These are phyloP conservation scores for Lunasporangiospora selenospora DNA, from an alignment of 192 early-diverging fungal genomes.

Conservation along the genomic window DNA sequence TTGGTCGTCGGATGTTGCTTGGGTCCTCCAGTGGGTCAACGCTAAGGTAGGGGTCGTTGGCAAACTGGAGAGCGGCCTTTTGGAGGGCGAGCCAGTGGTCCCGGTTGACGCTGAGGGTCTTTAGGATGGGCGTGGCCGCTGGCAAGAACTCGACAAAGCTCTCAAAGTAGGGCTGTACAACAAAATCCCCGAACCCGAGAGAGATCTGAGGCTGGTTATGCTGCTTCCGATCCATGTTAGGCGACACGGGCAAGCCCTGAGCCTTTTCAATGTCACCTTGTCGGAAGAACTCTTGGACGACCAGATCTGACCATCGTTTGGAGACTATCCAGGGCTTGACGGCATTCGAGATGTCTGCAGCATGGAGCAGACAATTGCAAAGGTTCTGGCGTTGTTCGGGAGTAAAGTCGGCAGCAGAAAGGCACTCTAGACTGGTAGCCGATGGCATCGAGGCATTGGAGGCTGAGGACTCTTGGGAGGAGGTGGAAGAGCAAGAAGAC, in stretches of 20 bases:
- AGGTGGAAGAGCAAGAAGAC: slow-evolving; percentile 22
- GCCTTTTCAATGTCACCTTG: slow-evolving; percentile 83
- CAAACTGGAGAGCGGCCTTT: slow-evolving; percentile 2
- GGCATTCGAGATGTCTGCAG: slow-evolving; percentile 86
- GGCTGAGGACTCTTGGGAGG: slow-evolving; percentile 23
- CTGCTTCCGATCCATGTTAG: slow-evolving; percentile 81
- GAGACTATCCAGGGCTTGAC: slow-evolving; percentile 80
- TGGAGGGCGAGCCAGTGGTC: slow-evolving; percentile 53
- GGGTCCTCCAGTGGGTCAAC: too few relatives aligned
- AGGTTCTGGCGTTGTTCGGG: slow-evolving; percentile 63
- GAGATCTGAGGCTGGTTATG: slow-evolving; percentile 72
- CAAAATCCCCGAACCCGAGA: slow-evolving; percentile 80
- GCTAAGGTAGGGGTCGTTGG: slow-evolving; percentile 1
- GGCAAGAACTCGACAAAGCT: slow-evolving; percentile 75
- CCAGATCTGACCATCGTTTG: slow-evolving; percentile 84
- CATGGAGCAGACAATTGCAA: slow-evolving; percentile 73
- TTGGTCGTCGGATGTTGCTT: too few relatives aligned
- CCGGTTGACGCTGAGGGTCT: slow-evolving; percentile 57
- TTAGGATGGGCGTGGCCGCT: slow-evolving; percentile 57
- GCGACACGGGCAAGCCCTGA: slow-evolving; percentile 73
- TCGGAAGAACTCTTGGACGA: slow-evolving; percentile 82
- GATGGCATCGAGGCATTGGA: slow-evolving; percentile 21
- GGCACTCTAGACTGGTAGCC: slow-evolving; percentile 17
- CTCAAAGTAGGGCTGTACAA: slow-evolving; percentile 85
- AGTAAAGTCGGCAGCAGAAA: too few relatives aligned